Base-by-base conservation (phyloP, 495 filamentous ascomycete genomes). In the Penicillium nucicola region DNA sequence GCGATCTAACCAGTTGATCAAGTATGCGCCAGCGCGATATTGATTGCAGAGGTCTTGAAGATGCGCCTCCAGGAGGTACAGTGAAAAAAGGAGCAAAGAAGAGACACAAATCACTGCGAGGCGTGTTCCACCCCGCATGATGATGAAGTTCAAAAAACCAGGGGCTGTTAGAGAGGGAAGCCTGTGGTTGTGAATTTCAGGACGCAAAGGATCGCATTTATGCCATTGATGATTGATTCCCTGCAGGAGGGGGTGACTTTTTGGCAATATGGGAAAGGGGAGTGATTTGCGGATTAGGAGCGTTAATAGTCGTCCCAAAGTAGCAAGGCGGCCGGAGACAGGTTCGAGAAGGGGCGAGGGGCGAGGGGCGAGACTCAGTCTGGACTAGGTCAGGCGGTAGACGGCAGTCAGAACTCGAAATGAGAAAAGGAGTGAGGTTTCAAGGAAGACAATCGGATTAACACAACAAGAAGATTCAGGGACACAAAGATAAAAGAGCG, bases 1-100 rank as follows among this genome's bases (percentile, higher is more conserved):
- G 43, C 38, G 51, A 32, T 67, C 56, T 23, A 74, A 43, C 55
- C 68, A 74, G 31, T 65, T 56, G 11, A 57, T 48, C 45, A 77
- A 43, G 47, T 77, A 79, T 55, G 64, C 56, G 44, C 69, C 69
- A 19, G 75, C 71, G 57, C 66, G 62, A 53, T 77, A 75, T 44
- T 76, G 76, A 46, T 70, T 65, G 53, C 59, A 72, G 17, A 76
- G 37, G 20, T 77, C 72, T 41, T 65, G 57, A 7, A 76, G 56
- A 43, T 72, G 62, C 12, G 56, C 48, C 36, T 70, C 67, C 19
- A 77, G 32, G 17, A 76, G 51, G 12, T 68, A 71, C n/a, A 74
- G 47, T 1, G 66, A 55, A 34, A 69, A 57, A 17, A 71, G 20
- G 13, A 74, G 42, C 2, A 75, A 17, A 6, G 68, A n/a, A 0